Base-by-base conservation (phyloP, 306 rosid genomes). In the Quercus berberidifolia region DNA sequence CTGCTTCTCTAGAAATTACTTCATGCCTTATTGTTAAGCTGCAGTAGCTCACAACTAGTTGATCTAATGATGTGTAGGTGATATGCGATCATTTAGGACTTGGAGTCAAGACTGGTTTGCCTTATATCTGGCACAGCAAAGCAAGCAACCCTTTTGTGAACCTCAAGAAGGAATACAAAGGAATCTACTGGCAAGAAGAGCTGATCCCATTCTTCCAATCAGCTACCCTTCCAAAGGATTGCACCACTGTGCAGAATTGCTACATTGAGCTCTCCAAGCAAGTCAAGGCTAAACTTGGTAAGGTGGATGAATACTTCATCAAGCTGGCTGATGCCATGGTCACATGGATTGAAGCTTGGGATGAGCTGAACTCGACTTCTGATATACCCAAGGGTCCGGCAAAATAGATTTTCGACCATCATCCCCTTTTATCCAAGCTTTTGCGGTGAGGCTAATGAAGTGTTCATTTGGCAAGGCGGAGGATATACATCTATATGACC, bases 311-410 rank as follows among this genome's bases (percentile, higher is more conserved):
- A 1, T 93, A 93, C 78, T 93, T 93, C 79, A 62, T 49, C 85
- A 87, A 86, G 85, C 94, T 93, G 69, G 89, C 97, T 1, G 97
- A 91, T 79, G 89, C 94, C 52, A 93, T 93, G 98, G 83, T 87
- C 30, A 93, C 91, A 11, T 93, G 98, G 98, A 89, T 91, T 78
- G 92, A 91, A 79, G 97, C 93, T 8, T 93, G 98, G 98, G 92
- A 91, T 5, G 98, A 93, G 52, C 83, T 87, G 14, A 90, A 91
- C 81, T 75, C 89, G 5, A 76, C 80, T 77, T 78, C 43, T 41
- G 81, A 84, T 51, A 23, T 82, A 49, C 43, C 80, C 74, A 79
- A 73, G 69, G 85, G 84, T 46, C 21, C 77, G 0, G 65, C 88
- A 9, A 85, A 85, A 72, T 89, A 87, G 77, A 52, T 75, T 78